These are phyloP conservation scores for Huntiella bhutanensis DNA, from an alignment of 2,329 filamentous ascomycete species.

Conservation along the genomic window DNA sequence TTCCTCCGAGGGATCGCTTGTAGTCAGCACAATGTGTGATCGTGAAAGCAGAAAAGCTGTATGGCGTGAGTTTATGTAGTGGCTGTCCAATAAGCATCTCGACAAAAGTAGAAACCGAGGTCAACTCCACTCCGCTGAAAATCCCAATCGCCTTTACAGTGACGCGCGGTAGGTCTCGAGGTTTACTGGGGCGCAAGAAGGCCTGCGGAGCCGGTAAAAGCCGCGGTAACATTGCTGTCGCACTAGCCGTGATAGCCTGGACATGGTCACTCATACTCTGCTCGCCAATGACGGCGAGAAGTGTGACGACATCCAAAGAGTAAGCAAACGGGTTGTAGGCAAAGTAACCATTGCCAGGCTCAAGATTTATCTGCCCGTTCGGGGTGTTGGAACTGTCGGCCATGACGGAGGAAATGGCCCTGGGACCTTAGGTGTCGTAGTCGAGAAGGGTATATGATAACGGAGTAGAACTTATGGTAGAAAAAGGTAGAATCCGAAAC, in stretches of 20 bases:
- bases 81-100: too few relatives aligned
- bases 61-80: too few relatives aligned
- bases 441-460: not conserved
- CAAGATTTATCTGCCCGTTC: conserved; percentile 4
- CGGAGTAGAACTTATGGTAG: not conserved
- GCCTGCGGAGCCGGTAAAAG: conserved; percentile 44
- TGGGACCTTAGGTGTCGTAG: not conserved
- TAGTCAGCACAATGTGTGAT: too few relatives aligned
- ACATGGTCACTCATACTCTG: conserved; percentile 38
- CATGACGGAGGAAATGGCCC: not conserved
- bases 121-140: conserved; percentile 27
- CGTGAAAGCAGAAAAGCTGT: too few relatives aligned
- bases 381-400: not conserved
- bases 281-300: conserved; percentile 44
- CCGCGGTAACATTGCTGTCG: conserved; percentile 37
- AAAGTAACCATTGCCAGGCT: conserved; percentile 20
- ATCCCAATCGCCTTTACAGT: conserved; percentile 38
- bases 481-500: too few relatives aligned
- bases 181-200: conserved; percentile 36
- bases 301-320: conserved; percentile 41
- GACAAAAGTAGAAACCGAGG: too few relatives aligned
- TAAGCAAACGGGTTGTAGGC: conserved; percentile 26
- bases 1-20: too few relatives aligned
- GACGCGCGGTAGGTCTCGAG: conserved; percentile 34
- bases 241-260: conserved; percentile 39